phyloP scores from a whole-genome alignment of 2,329 filamentous ascomycete species.

The Xylariaceae sp. region DNA sequence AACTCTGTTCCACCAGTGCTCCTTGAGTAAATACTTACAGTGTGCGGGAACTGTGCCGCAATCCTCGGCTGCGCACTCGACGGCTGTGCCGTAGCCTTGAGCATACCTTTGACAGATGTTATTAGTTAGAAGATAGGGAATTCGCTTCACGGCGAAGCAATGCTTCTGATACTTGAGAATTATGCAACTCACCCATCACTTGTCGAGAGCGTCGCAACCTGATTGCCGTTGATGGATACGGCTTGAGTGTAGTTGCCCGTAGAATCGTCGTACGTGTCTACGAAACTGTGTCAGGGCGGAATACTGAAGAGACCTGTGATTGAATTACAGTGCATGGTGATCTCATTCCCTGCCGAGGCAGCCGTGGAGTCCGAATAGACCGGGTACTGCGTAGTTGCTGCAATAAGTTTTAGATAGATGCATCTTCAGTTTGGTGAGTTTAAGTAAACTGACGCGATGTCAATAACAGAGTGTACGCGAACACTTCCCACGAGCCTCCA shows the following conservation, averaged over 20 bases:
- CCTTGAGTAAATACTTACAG: constrained; percentile 21
- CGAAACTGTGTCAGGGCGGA: background rate
- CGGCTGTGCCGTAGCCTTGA: constrained; percentile 21
- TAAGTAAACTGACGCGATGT: constrained; percentile 26
- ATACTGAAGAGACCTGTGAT: background rate
- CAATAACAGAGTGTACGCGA: constrained; percentile 40
- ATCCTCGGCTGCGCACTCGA: constrained; percentile 36
- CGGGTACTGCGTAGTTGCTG: constrained; percentile 32
- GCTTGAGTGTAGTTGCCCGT: constrained; percentile 21
- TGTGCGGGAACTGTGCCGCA: constrained; percentile 42
- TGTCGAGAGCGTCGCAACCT: constrained; percentile 19
- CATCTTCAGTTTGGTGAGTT: background rate
- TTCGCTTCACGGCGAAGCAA: no score
- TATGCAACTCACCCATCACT: constrained; percentile 9
- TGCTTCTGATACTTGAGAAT: no score
- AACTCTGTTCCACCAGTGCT: background rate
- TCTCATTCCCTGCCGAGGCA: constrained; percentile 29
- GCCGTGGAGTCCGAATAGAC: constrained; percentile 30
- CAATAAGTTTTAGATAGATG: background rate
- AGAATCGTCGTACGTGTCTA: constrained; percentile 18
- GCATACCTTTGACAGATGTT: background rate
- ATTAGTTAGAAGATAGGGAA: no score
- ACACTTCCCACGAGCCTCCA: constrained; percentile 39
- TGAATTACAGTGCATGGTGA: constrained; percentile 40
- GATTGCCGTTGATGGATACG: constrained; percentile 14